Evolutionary conservation across 2,329 filamentous ascomycete genomes (phyloP), one percentile per base, ranked within the genome.

Genomic region (Aphanoascus verrucosus): DNA sequence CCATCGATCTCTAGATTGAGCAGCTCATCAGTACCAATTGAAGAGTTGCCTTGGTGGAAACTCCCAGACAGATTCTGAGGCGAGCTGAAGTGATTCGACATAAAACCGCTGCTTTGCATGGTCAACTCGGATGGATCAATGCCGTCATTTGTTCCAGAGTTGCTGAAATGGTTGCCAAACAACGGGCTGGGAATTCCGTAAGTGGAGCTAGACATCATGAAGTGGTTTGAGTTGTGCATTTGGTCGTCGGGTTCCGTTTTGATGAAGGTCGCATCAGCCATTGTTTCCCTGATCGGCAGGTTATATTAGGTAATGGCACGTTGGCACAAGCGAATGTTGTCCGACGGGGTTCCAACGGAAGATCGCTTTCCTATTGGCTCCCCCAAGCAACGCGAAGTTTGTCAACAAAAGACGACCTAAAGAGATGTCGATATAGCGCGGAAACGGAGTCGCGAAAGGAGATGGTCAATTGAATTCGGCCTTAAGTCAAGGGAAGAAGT

Each of bases 21-120:
- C 45, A 97, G 76, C 66, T 96, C 91, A 58, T 96, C 91, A 59
- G 95, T 91, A 57, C 82, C 84, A 60, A 95, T 90, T 40, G 85
- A 79, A 9, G 87, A 85, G 56, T 84, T 85, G 55, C 85, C 85
- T 61, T 83, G 83, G 44, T 85, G 84, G 72, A 89, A 95, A 67
- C 80, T 84, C 55, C 82, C 83, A 32, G 79, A 77, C 59, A 83
- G 75, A 64, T 79, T 84, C 63, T 84, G 82, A 62, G 77, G 77
- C 54, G 79, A 78, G 52, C 77, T 76, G 61, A 81, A 86, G 1
- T 80, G 77, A 37, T 78, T 75, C 19, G 79, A 67, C 69, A 74
- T 70, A 59, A 73, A 80, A 53, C 69, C 70, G 53, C 67, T 66
- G 57, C 71, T 73, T 59, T 76, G 74, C 81, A 91, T 86, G 61